Evolutionary conservation across 2,329 filamentous ascomycete genomes (phyloP).

Genomic region (Stagonosporopsis cucurbitacearum): DNA sequence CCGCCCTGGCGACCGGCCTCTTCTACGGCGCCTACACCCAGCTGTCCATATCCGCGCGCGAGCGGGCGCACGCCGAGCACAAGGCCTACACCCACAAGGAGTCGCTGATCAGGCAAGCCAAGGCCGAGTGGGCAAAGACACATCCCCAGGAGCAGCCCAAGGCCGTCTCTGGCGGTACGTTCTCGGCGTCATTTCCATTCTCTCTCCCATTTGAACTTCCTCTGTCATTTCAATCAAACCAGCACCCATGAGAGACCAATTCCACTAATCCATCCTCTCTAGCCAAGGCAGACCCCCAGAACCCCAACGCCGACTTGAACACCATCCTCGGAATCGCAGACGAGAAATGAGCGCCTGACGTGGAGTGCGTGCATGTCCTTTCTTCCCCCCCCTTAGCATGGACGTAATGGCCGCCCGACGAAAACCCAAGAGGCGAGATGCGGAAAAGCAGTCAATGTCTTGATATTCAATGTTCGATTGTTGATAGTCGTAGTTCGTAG

Average conservation of each 20-base stretch:
- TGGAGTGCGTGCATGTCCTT: constrained; percentile 19
- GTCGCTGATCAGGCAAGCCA: constrained; percentile 89
- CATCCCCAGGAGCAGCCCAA: constrained; percentile 52
- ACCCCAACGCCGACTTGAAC: constrained; percentile 94
- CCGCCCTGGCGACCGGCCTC: constrained; percentile 86
- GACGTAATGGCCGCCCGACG: constrained; percentile 26
- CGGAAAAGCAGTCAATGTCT: constrained; percentile 26
- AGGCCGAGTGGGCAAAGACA: constrained; percentile 87
- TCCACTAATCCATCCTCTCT: constrained; percentile 48
- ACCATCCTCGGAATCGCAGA: constrained; percentile 55
- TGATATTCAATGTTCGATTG: no score
- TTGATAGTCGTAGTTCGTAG: no score
- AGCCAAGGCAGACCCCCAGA: constrained; percentile 69
- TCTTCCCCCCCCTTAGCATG: constrained; percentile 32
- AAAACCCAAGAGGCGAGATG: constrained; percentile 22
- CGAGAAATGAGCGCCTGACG: constrained; percentile 36
- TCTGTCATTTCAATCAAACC: no score
- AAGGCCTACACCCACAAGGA: constrained; percentile 91
- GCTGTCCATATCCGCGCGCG: constrained; percentile 73
- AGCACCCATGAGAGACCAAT: not conserved
- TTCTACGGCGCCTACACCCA: constrained; percentile 98
- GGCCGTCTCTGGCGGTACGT: constrained; percentile 40
- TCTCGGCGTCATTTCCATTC: no score
- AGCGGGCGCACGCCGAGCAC: constrained; percentile 73
- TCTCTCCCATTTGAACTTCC: no score